Percentiles rank a stretch among this genome's conserved stretches.
phyloP scores from a whole-genome alignment of 164 flowering plant genomes.

The Stephania japonica region DNA sequence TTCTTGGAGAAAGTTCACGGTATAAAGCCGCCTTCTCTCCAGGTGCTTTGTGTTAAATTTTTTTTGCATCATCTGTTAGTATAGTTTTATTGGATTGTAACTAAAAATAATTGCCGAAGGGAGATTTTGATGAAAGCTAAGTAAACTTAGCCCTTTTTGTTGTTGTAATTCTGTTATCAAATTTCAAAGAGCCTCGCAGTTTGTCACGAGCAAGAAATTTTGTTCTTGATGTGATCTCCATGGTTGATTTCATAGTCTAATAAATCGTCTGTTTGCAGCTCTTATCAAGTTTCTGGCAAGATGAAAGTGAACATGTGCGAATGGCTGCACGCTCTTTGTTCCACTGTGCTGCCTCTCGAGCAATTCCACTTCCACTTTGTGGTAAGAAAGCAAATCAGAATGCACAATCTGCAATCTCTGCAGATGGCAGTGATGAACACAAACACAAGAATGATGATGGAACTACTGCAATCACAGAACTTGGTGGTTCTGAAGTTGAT shows the following conservation, averaged over 20 bases:
- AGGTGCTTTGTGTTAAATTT: constrained; percentile 39
- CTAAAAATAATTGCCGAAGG: neutral
- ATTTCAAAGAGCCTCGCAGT: neutral
- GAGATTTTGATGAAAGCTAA: neutral
- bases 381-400: constrained; percentile 32
- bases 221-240: neutral
- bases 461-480: constrained; percentile 20
- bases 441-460: constrained; percentile 17
- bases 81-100: neutral
- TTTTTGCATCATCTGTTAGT: constrained; percentile 4
- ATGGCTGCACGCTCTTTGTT: constrained; percentile 98
- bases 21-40: constrained; percentile 84
- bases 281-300: constrained; percentile 94
- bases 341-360: constrained; percentile 96
- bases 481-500: constrained; percentile 32
- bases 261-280: constrained; percentile 44
- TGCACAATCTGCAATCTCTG: constrained; percentile 17
- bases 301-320: constrained; percentile 85
- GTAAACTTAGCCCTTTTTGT: neutral
- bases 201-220: neutral
- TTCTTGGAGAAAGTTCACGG: constrained; percentile 70
- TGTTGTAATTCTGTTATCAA: neutral
- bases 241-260: neutral
- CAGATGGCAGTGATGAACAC: constrained; percentile 15
- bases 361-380: constrained; percentile 73